These are phyloP conservation scores for Neurospora terricola DNA, from an alignment of 495 filamentous ascomycete genomes.

Conservation along the genomic window DNA sequence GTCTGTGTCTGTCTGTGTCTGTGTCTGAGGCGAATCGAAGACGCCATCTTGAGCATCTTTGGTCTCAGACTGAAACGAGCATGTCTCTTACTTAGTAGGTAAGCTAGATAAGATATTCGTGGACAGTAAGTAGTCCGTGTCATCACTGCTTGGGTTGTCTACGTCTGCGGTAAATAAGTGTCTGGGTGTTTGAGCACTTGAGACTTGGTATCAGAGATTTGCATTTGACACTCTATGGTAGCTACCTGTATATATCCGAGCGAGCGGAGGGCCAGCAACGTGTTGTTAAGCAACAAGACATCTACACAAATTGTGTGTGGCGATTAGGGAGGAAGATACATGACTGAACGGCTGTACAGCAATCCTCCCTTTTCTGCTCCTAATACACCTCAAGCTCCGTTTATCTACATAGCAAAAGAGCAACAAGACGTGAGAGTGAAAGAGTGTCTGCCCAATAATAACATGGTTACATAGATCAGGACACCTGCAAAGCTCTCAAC, in stretches of 20 bases:
- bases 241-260: no score
- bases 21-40: not conserved
- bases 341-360: not conserved
- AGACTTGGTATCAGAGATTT: no score
- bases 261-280: no score
- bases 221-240: no score
- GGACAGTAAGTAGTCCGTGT: not conserved
- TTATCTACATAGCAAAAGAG: not conserved
- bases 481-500: not conserved
- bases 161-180: not conserved
- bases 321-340: no score
- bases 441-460: not conserved
- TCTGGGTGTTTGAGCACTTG: not conserved
- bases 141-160: not conserved
- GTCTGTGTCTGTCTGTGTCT: not conserved
- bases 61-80: not conserved
- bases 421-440: not conserved
- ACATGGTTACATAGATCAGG: not conserved
- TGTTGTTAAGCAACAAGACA: no score
- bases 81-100: not conserved
- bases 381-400: not conserved
- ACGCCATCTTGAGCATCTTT: no score
- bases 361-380: not conserved
- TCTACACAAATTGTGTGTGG: no score
- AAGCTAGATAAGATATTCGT: not conserved